A percentile compares a stretch with the other conserved stretches of the same genome.
Conservation (phyloP, 805 yeast genomes). For the Sugiyamaella qingdaonensis region DNA sequence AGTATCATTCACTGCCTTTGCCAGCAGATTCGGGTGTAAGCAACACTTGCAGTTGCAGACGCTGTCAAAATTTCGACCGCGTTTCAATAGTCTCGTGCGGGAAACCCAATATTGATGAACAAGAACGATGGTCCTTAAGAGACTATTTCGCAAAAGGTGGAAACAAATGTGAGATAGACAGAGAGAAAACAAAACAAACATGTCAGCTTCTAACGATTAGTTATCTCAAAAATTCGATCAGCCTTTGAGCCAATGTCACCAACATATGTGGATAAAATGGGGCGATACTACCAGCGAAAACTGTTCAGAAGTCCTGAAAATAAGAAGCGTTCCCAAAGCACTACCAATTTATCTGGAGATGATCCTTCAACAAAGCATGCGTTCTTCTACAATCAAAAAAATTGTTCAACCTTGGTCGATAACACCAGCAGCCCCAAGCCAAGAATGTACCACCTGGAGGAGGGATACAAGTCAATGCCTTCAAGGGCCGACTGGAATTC, state of each 20-base stretch:
- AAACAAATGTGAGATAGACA: not conserved
- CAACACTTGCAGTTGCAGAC: not conserved
- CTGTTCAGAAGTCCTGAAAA: constrained; percentile 13
- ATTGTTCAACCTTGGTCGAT: no score
- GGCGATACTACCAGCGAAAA: not conserved
- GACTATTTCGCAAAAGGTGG: not conserved
- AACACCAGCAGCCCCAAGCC: no score
- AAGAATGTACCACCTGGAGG: no score
- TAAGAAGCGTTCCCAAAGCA: no score
- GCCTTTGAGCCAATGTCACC: not conserved
- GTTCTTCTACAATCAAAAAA: no score
- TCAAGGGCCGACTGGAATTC: not conserved
- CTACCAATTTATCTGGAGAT: no score
- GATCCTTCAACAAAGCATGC: no score
- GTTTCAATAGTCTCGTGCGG: no score
- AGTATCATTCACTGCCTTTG: not conserved
- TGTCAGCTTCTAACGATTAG: not conserved
- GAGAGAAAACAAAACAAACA: no score
- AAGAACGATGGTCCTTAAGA: not conserved
- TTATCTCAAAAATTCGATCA: constrained; percentile 1
- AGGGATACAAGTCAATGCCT: not conserved
- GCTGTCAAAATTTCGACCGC: no score
- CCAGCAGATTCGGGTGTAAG: not conserved
- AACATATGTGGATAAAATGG: not conserved
- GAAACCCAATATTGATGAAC: not conserved